Conservation (phyloP, 2,329 filamentous ascomycete species). For the Stachybotrys echinatus region DNA sequence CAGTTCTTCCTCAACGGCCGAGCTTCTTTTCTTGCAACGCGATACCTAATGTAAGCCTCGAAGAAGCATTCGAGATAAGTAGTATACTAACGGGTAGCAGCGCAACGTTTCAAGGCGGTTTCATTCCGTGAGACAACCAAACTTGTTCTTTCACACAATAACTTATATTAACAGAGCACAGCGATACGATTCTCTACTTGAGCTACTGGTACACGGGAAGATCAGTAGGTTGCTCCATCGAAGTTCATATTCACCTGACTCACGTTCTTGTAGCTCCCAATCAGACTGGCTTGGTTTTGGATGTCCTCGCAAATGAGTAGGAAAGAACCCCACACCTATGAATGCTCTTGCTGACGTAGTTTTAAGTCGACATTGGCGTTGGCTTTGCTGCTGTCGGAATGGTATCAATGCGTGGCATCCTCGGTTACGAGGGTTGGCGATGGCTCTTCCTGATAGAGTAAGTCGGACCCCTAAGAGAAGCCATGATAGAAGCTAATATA, state of each 20-base stretch:
- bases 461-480: slow-evolving; percentile 6
- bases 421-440: slow-evolving; percentile 50
- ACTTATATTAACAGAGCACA: slow-evolving; percentile 8
- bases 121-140: slow-evolving; percentile 52
- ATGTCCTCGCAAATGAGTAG: slow-evolving; percentile 13
- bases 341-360: not conserved
- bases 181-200: slow-evolving; percentile 50
- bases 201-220: slow-evolving; percentile 65
- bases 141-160: not conserved
- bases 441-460: slow-evolving; percentile 45
- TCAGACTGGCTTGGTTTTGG: slow-evolving; percentile 65
- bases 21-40: slow-evolving; percentile 23
- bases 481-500: not conserved
- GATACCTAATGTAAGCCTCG: slow-evolving; percentile 25
- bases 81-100: slow-evolving; percentile 5
- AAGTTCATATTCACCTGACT: slow-evolving; percentile 5
- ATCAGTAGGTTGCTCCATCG: slow-evolving; percentile 23
- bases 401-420: slow-evolving; percentile 45
- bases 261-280: slow-evolving; percentile 45
- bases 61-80: not conserved
- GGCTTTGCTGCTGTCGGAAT: slow-evolving; percentile 54
- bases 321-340: too few species aligned
- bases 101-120: slow-evolving; percentile 41
- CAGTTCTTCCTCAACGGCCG: slow-evolving; percentile 26
- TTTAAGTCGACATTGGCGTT: slow-evolving; percentile 36